Percentiles rank a stretch among this genome's conserved stretches.
Conservation (phyloP, 371 early-diverging fungal species). For the Homolaphlyctis polyrhiza region DNA sequence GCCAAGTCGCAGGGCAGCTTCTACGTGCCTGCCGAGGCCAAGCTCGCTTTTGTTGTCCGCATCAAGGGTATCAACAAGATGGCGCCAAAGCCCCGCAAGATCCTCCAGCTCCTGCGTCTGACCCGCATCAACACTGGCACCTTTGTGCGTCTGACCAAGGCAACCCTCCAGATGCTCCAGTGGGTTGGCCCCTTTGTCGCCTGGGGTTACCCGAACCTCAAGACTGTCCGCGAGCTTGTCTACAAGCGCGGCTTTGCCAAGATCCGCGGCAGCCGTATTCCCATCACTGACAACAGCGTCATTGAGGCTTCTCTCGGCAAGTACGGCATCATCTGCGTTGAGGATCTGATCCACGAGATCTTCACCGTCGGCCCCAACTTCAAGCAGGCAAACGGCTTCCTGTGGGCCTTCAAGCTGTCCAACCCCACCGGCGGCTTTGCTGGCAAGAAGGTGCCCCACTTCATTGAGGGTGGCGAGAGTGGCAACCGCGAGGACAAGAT, state of each 20-base stretch:
- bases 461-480: slow-evolving; percentile 96
- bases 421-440: slow-evolving; percentile 97
- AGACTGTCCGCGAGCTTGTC: slow-evolving; percentile 97
- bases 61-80: slow-evolving; percentile 94
- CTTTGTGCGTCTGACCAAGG: slow-evolving; percentile 97
- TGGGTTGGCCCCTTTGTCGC: slow-evolving; percentile 97
- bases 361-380: slow-evolving; percentile 97
- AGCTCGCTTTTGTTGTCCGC: slow-evolving; percentile 96
- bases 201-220: slow-evolving; percentile 89
- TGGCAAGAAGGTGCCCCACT: slow-evolving; percentile 93
- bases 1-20: slow-evolving; percentile 88
- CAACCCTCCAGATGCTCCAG: slow-evolving; percentile 97
- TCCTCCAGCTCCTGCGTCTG: slow-evolving; percentile 97
- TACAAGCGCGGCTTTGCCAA: slow-evolving; percentile 99
- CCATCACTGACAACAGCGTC: slow-evolving; percentile 94
- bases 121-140: slow-evolving; percentile 99
- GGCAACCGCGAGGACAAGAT: slow-evolving; percentile 96
- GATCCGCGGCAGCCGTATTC: slow-evolving; percentile 94
- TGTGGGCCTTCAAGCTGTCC: slow-evolving; percentile 99
- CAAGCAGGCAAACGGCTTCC: slow-evolving; percentile 97
- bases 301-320: slow-evolving; percentile 95
- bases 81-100: slow-evolving; percentile 99
- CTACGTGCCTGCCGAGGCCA: slow-evolving; percentile 95
- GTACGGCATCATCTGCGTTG: slow-evolving; percentile 96
- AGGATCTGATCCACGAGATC: slow-evolving; percentile 99